Base-by-base conservation (phyloP, 148 eudicot species). In the Chenopodium album region DNA sequence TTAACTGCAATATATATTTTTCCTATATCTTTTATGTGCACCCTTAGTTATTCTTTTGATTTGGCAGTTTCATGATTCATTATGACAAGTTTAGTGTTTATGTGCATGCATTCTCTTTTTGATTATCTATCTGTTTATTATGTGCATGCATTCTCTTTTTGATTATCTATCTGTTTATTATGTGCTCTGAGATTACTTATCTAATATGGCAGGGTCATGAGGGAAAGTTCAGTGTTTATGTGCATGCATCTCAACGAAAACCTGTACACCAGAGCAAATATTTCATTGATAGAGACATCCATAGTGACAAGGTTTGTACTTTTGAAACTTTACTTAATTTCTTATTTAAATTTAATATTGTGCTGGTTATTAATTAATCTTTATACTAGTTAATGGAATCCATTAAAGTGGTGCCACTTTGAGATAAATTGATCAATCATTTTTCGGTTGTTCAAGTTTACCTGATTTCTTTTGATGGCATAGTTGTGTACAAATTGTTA, bases 131-230 rank as follows among this genome's bases (percentile, higher is more conserved):
- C 13, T 78, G 34, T 22, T 62, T 7, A 29, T 75, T 91, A 92
- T 81, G 92, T 94, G 75, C 98, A 94, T 84, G 93, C 2, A 5
- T 56, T 3, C 60, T 54, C 20, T n/a, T 26, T 7, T 23, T 4
- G 71, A 1, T 78, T 59, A 16, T 50, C 67, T 50, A 20, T 32
- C 13, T 78, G 34, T 22, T 62, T 7, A 29, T 68, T 82, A 20
- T 75, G 34, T 50, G 20, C 59, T 32, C 73, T 67, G 75, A 84
- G 71, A 19, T 46, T 20, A n/a, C 56, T 44, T 16, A 20, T 83
- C 76, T 86, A 66, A 70, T 85, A 77, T 88, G 87, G 56, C 94
- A 94, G 98, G 98, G 98, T 29, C 91, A 94, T 73, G 98, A 94
- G 76, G 98, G 92, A 77, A 92, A 86, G 85, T 94, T 92, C 83